Evolutionary conservation across 164 flowering plant genomes (phyloP).

Genomic region (Buxus sempervirens): DNA sequence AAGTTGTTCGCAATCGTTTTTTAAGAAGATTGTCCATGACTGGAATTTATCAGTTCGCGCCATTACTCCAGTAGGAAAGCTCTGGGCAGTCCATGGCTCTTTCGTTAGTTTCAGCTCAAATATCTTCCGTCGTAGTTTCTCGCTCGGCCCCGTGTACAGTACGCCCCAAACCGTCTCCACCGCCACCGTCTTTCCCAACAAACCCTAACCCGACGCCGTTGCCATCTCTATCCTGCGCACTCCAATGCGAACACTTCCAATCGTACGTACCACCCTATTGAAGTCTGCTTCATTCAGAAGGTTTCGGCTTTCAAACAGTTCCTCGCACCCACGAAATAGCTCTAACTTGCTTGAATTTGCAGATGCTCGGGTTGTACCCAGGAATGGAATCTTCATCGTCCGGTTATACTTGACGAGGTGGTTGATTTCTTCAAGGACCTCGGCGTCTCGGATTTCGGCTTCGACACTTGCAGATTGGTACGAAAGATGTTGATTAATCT

Average conservation of each 20-base stretch:
- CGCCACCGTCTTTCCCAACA: conserved; percentile 17
- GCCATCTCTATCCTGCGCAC: conserved; percentile 52
- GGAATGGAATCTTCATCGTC: conserved; percentile 71
- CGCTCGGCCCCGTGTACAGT: conserved; percentile 17
- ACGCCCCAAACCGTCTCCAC: conserved; percentile 11
- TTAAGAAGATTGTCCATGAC: too few species aligned
- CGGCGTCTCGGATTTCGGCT: conserved; percentile 62
- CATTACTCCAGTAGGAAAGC: too few species aligned
- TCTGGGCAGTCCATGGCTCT: conserved; percentile 4
- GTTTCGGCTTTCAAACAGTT: not conserved
- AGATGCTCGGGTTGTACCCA: conserved; percentile 93
- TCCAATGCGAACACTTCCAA: conserved; percentile 82
- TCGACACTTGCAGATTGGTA: conserved; percentile 70
- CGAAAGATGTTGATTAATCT: not conserved
- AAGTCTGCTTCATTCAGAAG: not conserved
- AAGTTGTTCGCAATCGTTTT: too few species aligned
- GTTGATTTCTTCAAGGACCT: conserved; percentile 47
- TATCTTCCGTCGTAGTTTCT: conserved; percentile 26
- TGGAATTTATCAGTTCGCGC: too few species aligned
- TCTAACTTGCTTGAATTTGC: conserved; percentile 11
- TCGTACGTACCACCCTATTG: conserved; percentile 44
- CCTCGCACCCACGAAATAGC: not conserved
- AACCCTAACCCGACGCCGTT: conserved; percentile 21
- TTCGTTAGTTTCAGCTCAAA: not conserved
- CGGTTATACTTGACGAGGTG: conserved; percentile 57